Percentiles rank a stretch among this genome's conserved stretches.
Conservation (phyloP, 495 filamentous ascomycete genomes). For the Aspergillus olivimuriae region DNA sequence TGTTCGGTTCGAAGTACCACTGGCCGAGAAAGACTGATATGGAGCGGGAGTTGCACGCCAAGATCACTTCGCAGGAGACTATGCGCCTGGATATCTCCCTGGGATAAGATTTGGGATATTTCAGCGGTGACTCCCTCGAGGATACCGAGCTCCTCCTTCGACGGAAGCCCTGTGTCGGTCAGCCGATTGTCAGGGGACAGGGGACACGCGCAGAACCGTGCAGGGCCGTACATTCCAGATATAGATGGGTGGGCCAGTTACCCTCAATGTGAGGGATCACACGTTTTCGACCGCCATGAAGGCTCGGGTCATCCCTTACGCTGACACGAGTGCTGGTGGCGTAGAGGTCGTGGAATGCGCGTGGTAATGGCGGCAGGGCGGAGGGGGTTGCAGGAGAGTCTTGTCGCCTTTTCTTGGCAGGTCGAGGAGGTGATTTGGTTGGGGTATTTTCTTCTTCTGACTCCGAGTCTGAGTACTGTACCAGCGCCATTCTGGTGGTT, state of each 20-base stretch:
- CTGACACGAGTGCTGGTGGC: conserved; percentile 66
- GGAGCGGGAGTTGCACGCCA: conserved; percentile 71
- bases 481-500: conserved; percentile 50
- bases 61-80: conserved; percentile 71
- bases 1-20: conserved; percentile 60
- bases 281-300: conserved; percentile 80
- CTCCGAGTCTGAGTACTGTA: conserved; percentile 71
- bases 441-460: conserved; percentile 34
- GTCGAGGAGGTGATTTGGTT: conserved; percentile 14
- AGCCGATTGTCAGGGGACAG: conserved; percentile 8
- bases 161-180: conserved; percentile 61
- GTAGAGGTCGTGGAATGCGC: conserved; percentile 84
- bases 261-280: conserved; percentile 79
- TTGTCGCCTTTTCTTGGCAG: conserved; percentile 17
- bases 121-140: conserved; percentile 48
- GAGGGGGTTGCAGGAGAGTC: conserved; percentile 4
- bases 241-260: conserved; percentile 89
- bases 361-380: conserved; percentile 74
- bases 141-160: conserved; percentile 44
- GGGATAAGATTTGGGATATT: conserved; percentile 18
- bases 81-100: conserved; percentile 26
- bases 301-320: conserved; percentile 68
- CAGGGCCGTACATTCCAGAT: conserved; percentile 72
- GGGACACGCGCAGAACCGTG: conserved; percentile 4
- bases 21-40: conserved; percentile 81